These are phyloP conservation scores for Aplosporella prunicola DNA, from an alignment of 2,329 filamentous ascomycete species.

Conservation along the genomic window DNA sequence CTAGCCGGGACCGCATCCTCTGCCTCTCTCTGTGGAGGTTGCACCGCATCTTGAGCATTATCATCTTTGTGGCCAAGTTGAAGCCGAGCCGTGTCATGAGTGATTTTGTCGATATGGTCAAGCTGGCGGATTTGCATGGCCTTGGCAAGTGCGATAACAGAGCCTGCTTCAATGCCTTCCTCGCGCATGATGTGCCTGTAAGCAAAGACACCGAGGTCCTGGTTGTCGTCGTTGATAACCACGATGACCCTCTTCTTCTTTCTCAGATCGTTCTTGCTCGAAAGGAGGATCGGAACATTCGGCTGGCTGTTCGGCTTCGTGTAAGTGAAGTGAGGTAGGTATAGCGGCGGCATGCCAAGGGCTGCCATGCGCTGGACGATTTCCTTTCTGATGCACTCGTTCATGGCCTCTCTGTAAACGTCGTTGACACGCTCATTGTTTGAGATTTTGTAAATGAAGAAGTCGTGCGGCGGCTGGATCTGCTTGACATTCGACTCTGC, in stretches of 20 bases:
- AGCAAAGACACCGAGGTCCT: conserved; percentile 67
- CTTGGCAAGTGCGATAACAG: conserved; percentile 54
- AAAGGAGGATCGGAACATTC: conserved; percentile 61
- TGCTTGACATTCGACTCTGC: conserved; percentile 64
- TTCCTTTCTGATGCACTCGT: conserved; percentile 55
- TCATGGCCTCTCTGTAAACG: conserved; percentile 58
- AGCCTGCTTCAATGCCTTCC: conserved; percentile 62
- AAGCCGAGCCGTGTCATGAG: neutral
- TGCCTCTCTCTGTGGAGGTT: neutral
- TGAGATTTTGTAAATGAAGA: conserved; percentile 66
- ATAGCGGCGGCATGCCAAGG: conserved; percentile 50
- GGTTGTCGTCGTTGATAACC: conserved; percentile 60
- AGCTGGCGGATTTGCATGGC: conserved; percentile 21
- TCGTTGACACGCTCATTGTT: conserved; percentile 70
- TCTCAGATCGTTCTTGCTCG: conserved; percentile 41
- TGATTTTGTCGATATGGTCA: neutral
- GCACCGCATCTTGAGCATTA: neutral
- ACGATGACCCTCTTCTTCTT: conserved; percentile 57
- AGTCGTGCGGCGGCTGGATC: conserved; percentile 55
- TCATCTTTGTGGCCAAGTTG: neutral
- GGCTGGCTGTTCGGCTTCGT: conserved; percentile 36
- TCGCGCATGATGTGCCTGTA: conserved; percentile 55
- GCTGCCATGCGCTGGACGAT: conserved; percentile 52
- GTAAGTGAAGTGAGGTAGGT: conserved; percentile 49
- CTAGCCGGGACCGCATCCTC: neutral